These are phyloP conservation scores for Colletotrichum australisinense DNA, from an alignment of 2,329 filamentous ascomycete genomes.

Conservation along the genomic window DNA sequence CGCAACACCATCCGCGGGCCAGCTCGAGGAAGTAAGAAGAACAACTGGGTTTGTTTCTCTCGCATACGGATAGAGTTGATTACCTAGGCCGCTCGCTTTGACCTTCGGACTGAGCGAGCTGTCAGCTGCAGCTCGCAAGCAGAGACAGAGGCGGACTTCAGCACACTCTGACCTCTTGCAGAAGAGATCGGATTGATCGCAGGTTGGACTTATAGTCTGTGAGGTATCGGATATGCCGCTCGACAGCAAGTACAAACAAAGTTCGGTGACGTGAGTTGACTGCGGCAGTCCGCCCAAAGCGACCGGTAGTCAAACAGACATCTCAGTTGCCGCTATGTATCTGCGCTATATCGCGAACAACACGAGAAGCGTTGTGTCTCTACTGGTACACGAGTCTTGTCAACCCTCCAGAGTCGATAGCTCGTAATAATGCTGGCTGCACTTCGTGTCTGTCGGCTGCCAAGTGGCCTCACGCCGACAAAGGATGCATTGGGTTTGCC, in stretches of 20 bases:
- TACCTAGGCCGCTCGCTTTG: not conserved
- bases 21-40: too few relatives aligned
- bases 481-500: constrained; percentile 1
- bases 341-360: not conserved
- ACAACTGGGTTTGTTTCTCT: not conserved
- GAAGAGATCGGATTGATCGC: not conserved
- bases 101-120: constrained; percentile 1
- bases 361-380: not conserved
- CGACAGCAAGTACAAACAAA: not conserved
- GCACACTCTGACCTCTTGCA: not conserved
- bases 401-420: not conserved
- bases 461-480: not conserved
- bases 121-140: constrained; percentile 7
- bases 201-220: not conserved
- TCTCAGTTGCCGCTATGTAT: not conserved
- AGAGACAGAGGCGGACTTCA: not conserved
- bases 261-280: not conserved
- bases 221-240: not conserved
- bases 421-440: not conserved
- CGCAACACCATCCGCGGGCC: not conserved
- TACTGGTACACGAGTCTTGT: not conserved
- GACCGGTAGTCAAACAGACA: not conserved
- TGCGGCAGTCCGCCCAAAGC: not conserved
- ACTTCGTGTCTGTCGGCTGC: not conserved
- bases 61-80: not conserved